Evolutionary conservation across 495 filamentous ascomycete species (phyloP).

Genomic region (Podospora pseudopauciseta): DNA sequence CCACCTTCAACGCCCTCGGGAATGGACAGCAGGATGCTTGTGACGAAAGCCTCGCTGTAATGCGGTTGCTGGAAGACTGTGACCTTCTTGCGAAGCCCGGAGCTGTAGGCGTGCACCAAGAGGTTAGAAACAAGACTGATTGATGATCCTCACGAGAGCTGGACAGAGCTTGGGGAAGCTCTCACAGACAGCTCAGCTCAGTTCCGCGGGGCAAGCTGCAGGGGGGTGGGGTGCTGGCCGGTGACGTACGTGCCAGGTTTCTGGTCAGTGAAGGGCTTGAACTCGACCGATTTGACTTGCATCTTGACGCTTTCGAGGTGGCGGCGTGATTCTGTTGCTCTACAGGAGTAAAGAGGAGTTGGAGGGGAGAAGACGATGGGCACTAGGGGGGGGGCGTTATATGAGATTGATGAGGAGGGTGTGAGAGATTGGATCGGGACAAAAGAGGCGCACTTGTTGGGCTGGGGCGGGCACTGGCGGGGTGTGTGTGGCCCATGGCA

Average conservation of each 20-base stretch:
- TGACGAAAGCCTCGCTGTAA: conserved; percentile 93
- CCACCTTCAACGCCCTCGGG: conserved; percentile 78
- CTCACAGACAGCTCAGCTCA: conserved; percentile 31
- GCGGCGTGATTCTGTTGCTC: neutral
- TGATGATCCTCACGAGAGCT: conserved; percentile 4
- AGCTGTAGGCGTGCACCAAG: conserved; percentile 52
- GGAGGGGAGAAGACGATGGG: neutral
- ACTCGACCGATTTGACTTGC: conserved; percentile 70
- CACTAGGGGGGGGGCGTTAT: neutral
- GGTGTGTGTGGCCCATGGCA: neutral
- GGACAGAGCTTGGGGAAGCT: neutral
- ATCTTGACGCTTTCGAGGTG: conserved; percentile 38
- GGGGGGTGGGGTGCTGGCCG: conserved; percentile 21
- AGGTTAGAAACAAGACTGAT: conserved; percentile 8
- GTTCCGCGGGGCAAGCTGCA: conserved; percentile 30
- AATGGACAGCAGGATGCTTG: conserved; percentile 90
- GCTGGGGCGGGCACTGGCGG: conserved; percentile 1
- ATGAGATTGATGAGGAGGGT: neutral
- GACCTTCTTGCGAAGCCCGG: conserved; percentile 97
- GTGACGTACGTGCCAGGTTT: conserved; percentile 95
- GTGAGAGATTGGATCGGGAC: conserved; percentile 2
- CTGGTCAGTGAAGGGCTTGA: conserved; percentile 86
- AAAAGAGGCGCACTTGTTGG: conserved; percentile 9
- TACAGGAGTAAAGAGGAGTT: conserved; percentile 1
- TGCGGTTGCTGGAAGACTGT: conserved; percentile 91